Evolutionary conservation across 176 grass and related monocot species (phyloP), one percentile per base, ranked within the genome.

Genomic region (Chrysopogon serrulatus): DNA sequence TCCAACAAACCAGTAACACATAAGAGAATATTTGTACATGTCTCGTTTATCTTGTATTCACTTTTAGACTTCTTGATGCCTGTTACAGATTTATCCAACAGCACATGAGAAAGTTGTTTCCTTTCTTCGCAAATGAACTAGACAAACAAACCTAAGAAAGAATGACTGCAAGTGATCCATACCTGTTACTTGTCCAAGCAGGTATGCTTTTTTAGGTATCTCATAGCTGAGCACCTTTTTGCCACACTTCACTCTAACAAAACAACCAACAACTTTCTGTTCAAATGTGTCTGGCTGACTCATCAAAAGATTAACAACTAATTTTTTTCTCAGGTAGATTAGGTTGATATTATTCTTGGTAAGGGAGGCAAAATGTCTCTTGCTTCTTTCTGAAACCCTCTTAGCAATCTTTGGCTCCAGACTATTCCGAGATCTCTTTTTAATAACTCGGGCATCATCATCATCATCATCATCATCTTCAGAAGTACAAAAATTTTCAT

Each of bases 161-260:
- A 77, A 69, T 70, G 76, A 30, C 36, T 83, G 36, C 24, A 73
- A 27, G 53, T 85, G 47, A 82, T 83, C 26, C 60, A 86, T 91
- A 98, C 96, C 91, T 77, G 83, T 92, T 49, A 98, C 89, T 79
- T 83, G 48, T 18, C 93, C 96, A 69, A 98, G 78, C 73, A 87
- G 70, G 85, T 89, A 98, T 32, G 63, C 4, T 27, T 85, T 92
- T 84, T 49, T 76, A 39, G 67, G 47, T 18, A 77, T 79, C 18
- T 17, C 62, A 81, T 87, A 84, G 49, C 3, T 4, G 27, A 83
- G 77, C 53, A 60, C 44, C 62, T 68, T 83, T 9, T 8, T 6
- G 49, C 80, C 49, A 80, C 69, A 70, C 61, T 76, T 98, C 33
- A 95, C 54, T 82, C 93, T 92, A 67, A 98, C 91, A 40, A 95